These are phyloP conservation scores for Salix arbutifolia DNA, from an alignment of 345 rosid genomes.

Conservation along the genomic window DNA sequence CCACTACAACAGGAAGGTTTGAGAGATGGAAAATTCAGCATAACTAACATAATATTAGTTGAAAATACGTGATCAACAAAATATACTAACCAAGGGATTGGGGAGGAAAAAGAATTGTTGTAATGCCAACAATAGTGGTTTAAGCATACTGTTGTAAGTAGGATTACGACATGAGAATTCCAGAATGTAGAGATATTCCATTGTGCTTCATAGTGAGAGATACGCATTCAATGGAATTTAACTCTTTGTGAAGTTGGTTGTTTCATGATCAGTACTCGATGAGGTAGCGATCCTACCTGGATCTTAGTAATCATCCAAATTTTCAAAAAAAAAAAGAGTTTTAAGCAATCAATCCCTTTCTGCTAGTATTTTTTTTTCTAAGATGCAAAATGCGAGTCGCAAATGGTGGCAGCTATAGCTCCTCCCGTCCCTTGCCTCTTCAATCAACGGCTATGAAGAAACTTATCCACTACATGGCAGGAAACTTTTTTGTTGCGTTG, in stretches of 20 bases:
- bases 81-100: not conserved
- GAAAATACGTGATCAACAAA: not conserved
- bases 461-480: not conserved
- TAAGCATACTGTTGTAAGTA: not conserved
- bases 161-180: not conserved
- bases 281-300: not conserved
- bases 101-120: not conserved
- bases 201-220: not conserved
- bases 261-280: not conserved
- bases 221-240: not conserved
- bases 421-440: not conserved
- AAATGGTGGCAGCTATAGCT: not conserved
- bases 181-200: not conserved
- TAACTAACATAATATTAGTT: not conserved
- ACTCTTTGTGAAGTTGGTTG: not conserved
- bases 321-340: not conserved
- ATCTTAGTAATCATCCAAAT: not conserved
- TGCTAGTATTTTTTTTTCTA: not conserved
- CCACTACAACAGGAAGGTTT: not conserved
- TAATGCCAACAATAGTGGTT: not conserved
- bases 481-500: not conserved
- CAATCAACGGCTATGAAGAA: not conserved
- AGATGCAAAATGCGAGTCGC: not conserved
- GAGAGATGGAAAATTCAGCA: not conserved
- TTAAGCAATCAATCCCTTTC: not conserved